These are phyloP conservation scores for Tylopilus sp. DNA, from an alignment of 1,284 basidiomycete species.

Conservation along the genomic window DNA sequence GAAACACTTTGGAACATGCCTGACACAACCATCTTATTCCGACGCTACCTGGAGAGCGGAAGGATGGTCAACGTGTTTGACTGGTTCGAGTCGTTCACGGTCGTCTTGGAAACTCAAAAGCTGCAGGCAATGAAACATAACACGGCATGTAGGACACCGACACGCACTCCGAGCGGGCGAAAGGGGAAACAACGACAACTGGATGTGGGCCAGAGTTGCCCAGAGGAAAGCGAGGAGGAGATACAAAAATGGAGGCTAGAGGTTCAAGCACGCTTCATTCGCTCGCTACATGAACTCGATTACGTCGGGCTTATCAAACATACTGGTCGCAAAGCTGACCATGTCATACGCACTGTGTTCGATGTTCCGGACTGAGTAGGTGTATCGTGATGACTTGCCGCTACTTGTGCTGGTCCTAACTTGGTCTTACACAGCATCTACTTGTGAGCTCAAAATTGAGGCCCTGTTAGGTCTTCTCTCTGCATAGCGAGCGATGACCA, in stretches of 20 bases:
- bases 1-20: slow-evolving; percentile 48
- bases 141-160: slow-evolving; percentile 13
- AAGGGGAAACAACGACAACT: slow-evolving; percentile 24
- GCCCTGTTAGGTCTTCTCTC: background rate
- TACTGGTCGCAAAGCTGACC: slow-evolving; percentile 71
- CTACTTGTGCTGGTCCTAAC: slow-evolving; percentile 6
- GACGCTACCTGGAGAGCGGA: slow-evolving; percentile 69
- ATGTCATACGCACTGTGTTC: slow-evolving; percentile 65
- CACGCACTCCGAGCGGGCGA: slow-evolving; percentile 26
- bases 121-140: slow-evolving; percentile 24
- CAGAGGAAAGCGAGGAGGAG: slow-evolving; percentile 37
- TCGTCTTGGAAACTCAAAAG: slow-evolving; percentile 55
- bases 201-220: slow-evolving; percentile 12
- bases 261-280: slow-evolving; percentile 71
- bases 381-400: slow-evolving; percentile 1
- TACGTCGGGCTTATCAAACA: slow-evolving; percentile 75
- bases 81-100: slow-evolving; percentile 71
- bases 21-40: slow-evolving; percentile 72
- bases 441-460: background rate
- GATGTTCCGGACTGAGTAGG: slow-evolving; percentile 45
- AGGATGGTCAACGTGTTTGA: slow-evolving; percentile 78
- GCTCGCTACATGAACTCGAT: slow-evolving; percentile 74
- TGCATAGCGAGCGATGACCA: background rate
- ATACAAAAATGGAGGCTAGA: slow-evolving; percentile 56
- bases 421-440: slow-evolving; percentile 2